Conservation (phyloP, 176 grass and related monocot genomes). For the Metroxylon sagu region DNA sequence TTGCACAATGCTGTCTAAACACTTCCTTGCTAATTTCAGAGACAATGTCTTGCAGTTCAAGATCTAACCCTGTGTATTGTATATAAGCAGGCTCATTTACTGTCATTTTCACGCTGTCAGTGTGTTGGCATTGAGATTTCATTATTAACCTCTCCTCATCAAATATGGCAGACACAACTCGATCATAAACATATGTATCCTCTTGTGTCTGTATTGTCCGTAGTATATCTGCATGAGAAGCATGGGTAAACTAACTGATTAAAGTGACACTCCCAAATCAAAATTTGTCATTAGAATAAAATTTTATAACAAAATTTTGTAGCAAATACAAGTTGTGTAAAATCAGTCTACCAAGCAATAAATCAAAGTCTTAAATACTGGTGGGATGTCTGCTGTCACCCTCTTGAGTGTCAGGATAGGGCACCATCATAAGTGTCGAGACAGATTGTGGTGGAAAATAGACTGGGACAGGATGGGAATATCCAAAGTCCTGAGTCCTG, state of each 20-base stretch:
- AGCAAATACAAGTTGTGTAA: no score
- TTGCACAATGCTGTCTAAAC: conserved; percentile 88
- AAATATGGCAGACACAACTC: conserved; percentile 90
- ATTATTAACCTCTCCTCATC: conserved; percentile 54
- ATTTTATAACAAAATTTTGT: no score
- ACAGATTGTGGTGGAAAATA: no score
- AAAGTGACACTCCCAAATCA: not conserved
- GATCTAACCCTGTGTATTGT: conserved; percentile 29
- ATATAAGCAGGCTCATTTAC: conserved; percentile 29
- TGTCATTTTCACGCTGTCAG: conserved; percentile 38
- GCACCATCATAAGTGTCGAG: no score
- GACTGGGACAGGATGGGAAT: no score
- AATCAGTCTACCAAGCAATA: no score
- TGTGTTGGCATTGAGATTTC: conserved; percentile 59
- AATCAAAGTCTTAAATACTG: no score
- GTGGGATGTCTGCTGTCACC: no score
- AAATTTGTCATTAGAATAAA: no score
- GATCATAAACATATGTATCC: conserved; percentile 87
- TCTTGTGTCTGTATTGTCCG: conserved; percentile 86
- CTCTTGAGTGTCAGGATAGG: no score
- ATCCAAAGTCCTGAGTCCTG: no score
- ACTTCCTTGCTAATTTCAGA: conserved; percentile 89
- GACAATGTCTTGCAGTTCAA: conserved; percentile 65
- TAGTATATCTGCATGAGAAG: conserved; percentile 70
- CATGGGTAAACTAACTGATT: not conserved